These are phyloP conservation scores for Avena eriantha DNA, from an alignment of 176 grass and related monocot species.

Conservation along the genomic window DNA sequence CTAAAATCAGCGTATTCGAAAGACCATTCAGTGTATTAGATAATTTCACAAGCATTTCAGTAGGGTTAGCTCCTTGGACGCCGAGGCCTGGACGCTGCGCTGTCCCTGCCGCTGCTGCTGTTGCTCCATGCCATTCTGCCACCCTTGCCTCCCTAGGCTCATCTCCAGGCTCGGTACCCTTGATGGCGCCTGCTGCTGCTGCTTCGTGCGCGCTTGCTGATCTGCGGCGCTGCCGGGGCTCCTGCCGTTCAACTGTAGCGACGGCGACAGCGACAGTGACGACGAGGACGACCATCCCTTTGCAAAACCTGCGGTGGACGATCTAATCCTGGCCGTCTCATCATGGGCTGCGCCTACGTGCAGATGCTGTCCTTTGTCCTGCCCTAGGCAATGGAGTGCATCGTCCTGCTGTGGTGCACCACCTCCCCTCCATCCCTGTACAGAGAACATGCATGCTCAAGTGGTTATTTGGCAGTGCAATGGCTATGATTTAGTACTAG, in stretches of 20 bases:
- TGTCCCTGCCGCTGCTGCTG: constrained; percentile 37
- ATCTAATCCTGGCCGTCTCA: constrained; percentile 22
- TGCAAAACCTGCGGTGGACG: constrained; percentile 33
- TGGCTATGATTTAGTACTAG: neutral
- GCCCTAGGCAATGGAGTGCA: constrained; percentile 6
- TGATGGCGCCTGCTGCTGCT: constrained; percentile 35
- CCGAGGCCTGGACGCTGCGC: constrained; percentile 41
- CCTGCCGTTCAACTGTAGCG: constrained; percentile 24
- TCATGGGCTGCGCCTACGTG: neutral
- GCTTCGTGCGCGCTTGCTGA: constrained; percentile 36
- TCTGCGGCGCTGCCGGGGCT: constrained; percentile 23
- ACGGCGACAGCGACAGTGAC: neutral
- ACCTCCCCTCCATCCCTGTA: constrained; percentile 49
- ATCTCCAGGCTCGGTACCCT: constrained; percentile 83
- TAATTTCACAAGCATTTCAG: constrained; percentile 62
- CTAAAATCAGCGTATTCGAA: neutral
- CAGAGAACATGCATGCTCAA: constrained; percentile 7
- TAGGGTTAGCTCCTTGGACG: constrained; percentile 62
- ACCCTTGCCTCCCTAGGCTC: constrained; percentile 81
- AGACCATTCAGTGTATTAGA: neutral
- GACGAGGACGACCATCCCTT: constrained; percentile 27
- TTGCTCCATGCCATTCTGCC: constrained; percentile 58
- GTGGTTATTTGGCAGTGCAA: neutral
- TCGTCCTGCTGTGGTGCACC: constrained; percentile 30
- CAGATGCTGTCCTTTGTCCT: constrained; percentile 11